Evolutionary conservation across 2,329 filamentous ascomycete genomes (phyloP).

Genomic region (Leptosphaerulina australis): DNA sequence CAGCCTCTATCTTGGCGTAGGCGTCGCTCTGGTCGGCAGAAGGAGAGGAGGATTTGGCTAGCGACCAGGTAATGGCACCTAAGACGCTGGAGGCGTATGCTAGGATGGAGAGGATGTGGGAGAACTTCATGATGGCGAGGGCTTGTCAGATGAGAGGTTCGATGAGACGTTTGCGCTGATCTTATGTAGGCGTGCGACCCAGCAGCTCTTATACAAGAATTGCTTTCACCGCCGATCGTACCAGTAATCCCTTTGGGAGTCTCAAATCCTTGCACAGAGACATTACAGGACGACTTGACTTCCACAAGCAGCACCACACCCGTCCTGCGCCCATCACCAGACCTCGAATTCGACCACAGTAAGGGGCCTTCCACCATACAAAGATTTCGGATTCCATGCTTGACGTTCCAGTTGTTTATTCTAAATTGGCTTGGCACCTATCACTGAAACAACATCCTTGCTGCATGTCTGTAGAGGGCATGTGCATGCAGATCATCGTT

Average conservation of each 20-base stretch:
- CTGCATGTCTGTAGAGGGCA: neutral
- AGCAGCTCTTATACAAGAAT: neutral
- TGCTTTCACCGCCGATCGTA: neutral
- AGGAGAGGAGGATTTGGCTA: constrained; percentile 37
- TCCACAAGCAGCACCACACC: neutral
- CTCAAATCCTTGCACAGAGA: neutral
- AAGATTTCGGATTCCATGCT: neutral
- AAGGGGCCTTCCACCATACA: neutral
- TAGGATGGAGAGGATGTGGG: constrained; percentile 25
- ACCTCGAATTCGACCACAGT: too few species aligned
- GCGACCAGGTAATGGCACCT: constrained; percentile 35
- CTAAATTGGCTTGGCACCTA: constrained; percentile 16
- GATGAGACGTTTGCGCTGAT: neutral
- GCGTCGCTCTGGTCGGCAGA: constrained; percentile 42
- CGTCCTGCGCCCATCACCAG: neutral
- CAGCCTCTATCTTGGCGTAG: constrained; percentile 40
- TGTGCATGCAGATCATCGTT: constrained; percentile 2
- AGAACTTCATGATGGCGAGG: constrained; percentile 29
- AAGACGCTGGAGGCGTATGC: constrained; percentile 29
- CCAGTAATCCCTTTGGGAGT: neutral
- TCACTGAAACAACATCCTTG: constrained; percentile 11
- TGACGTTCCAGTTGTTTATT: neutral
- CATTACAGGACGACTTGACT: constrained; percentile 7
- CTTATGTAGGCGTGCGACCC: neutral
- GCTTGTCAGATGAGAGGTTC: neutral